Base-by-base conservation (phyloP, 176 grass and related monocot species). In the Saccharum spontaneum region DNA sequence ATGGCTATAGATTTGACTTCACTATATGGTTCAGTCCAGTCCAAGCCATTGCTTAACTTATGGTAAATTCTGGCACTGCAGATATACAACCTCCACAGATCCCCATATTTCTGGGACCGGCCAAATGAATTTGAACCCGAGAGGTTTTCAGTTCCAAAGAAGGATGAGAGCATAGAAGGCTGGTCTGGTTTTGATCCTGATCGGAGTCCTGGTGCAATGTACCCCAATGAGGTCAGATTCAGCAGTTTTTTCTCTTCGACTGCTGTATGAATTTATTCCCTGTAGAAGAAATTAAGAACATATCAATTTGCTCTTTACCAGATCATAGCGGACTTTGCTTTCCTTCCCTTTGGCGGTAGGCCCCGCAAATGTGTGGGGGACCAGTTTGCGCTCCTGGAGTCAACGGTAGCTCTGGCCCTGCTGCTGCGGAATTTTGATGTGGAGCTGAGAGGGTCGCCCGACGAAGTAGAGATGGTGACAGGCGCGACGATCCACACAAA, bases 21-120 rank as follows among this genome's bases (percentile, higher is more conserved):
- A 6, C 24, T 34, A 26, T 59, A 10, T 30, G 40, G 15, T 79
- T 72, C 18, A 38, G 37, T 66, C 22, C 60, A 61, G 9, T 24
- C 57, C 8, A 69, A 55, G 48, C 40, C 31, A 24, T 76, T 38
- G 3, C 13, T 69, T 5, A 36, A 4, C 60, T 71, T 70, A 78
- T 59, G 22, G 49, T 55, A 78, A 73, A 62, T 79, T 48, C 69
- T 84, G 69, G 61, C 39, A 40, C 40, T 87, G 62, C 82, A 98
- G 96, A 78, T 98, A 83, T 98, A 92, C 76, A 98, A 98, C 71
- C 91, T 98, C 46, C 93, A 95, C 75, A 95, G 93, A 85, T 98
- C 96, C 43, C 96, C 91, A 3, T 94, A 94, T 65, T 94, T 95
- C 79, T 98, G 96, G 96, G 89, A 98, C 63, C 62, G 69, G 26